A percentile compares a stretch with the other conserved stretches of the same genome.
phyloP scores from a whole-genome alignment of 2,329 filamentous ascomycete genomes.

The Sporothrix globosa region DNA sequence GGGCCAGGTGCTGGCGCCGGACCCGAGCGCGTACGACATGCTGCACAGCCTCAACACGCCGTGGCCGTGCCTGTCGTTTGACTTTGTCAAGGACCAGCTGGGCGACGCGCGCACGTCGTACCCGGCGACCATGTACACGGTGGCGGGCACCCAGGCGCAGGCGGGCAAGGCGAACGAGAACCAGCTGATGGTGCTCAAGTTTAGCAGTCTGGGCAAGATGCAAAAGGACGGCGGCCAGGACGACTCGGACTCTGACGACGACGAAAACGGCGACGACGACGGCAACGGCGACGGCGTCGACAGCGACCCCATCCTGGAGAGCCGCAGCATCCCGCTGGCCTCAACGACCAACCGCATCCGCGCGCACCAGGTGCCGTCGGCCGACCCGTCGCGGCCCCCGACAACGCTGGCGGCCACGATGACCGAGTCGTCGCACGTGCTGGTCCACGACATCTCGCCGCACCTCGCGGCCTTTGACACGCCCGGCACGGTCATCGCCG shows the following conservation, averaged over 20 bases:
- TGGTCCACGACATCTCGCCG: conserved; percentile 92
- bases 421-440: conserved; percentile 85
- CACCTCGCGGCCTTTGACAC: conserved; percentile 88
- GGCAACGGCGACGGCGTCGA: conserved; percentile 65
- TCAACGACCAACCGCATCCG: conserved; percentile 95
- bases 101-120: conserved; percentile 91
- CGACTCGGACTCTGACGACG: conserved; percentile 66
- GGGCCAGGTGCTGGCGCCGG: conserved; percentile 87
- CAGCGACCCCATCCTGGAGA: conserved; percentile 89
- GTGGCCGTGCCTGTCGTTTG: conserved; percentile 97
- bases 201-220: conserved; percentile 89
- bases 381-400: conserved; percentile 69
- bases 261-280: conserved; percentile 64
- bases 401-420: conserved; percentile 87
- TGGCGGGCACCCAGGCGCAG: conserved; percentile 92
- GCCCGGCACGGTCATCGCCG: conserved; percentile 77
- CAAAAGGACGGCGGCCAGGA: conserved; percentile 60
- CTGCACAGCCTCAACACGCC: conserved; percentile 90
- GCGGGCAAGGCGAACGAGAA: conserved; percentile 77
- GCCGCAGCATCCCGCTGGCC: conserved; percentile 80
- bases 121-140: conserved; percentile 92
- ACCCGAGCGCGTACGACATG: conserved; percentile 96
- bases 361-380: conserved; percentile 74
- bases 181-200: conserved; percentile 92
- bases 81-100: conserved; percentile 82